Evolutionary conservation across 805 yeast genomes (phyloP), one percentile per base, ranked within the genome.

Genomic region (Lachancea dasiensis): DNA sequence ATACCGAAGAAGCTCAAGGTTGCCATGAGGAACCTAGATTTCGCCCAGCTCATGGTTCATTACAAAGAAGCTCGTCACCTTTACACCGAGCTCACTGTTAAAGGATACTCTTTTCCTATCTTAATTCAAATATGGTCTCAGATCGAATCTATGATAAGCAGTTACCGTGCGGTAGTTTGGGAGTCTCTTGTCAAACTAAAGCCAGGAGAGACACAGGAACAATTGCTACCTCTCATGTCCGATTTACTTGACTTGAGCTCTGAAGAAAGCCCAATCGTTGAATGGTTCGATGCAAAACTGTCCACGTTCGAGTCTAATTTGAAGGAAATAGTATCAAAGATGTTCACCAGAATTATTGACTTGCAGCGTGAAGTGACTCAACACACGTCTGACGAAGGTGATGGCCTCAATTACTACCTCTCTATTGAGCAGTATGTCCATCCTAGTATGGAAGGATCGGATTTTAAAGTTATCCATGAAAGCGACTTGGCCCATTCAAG

Each of bases 191-290:
- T 56, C 10, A 36, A 45, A 11, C 43, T 47, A 21, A 36, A 45
- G n/a, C 36, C 45, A 21, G 41, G 44, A 17, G 41, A 38, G n/a
- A 24, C 35, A 15, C 59, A 52, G 36, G 54, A 50, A 16, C 36
- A 53, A 19, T 69, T 72, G 41, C 49, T 72, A 15, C 62, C 66
- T 8, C 51, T 69, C 9, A 70, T 81, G 17, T 66, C 70, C n/a
- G 73, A 72, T 46, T 61, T 82, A 23, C 56, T 79, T 31, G 85
- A 81, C 44, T 61, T 83, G 23, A 81, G 79, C n/a, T 69, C 73
- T 2, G 70, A 65, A 31, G 79, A 75, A 39, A 80, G 77, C 52
- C 90, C 90, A 4, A 73, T 81, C 5, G 54, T 68, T 16, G 75
- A 71, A 37, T 82, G 86, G 77, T 68, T 82, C 20, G 63, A 69